A percentile compares a stretch with the other conserved stretches of the same genome.
These are phyloP conservation scores for Cryptococcus floricola DNA, from an alignment of 1,284 basidiomycete genomes.

Conservation along the genomic window DNA sequence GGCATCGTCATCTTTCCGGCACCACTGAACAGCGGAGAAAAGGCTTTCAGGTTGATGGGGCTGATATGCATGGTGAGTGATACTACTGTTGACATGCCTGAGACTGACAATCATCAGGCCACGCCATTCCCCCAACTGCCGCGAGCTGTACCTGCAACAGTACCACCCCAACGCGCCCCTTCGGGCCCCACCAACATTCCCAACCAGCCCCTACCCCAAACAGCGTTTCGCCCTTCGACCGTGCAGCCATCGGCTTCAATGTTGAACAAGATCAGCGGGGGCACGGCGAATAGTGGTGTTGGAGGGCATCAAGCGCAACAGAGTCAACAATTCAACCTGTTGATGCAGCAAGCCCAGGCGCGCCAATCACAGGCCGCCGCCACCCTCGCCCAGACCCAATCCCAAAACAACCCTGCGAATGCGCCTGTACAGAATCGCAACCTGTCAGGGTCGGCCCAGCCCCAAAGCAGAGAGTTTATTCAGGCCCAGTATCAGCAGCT, in stretches of 20 bases:
- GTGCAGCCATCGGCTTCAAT: background rate
- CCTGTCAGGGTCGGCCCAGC: background rate
- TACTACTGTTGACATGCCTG: background rate
- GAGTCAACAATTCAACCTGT: background rate
- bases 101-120: conserved; percentile 1
- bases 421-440: conserved; percentile 5
- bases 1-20: conserved; percentile 21
- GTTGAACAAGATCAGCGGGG: background rate
- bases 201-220: background rate
- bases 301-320: background rate
- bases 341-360: conserved; percentile 5
- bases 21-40: conserved; percentile 4
- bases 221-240: too few relatives aligned
- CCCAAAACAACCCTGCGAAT: conserved; percentile 3
- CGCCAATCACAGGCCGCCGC: background rate
- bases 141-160: background rate
- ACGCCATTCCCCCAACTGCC: conserved; percentile 8
- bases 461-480: conserved; percentile 6
- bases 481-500: conserved; percentile 11
- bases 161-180: background rate
- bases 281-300: background rate
- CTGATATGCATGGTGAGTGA: conserved; percentile 20
- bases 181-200: background rate
- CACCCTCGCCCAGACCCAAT: conserved; percentile 2
- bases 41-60: conserved; percentile 17